Evolutionary conservation across 1,284 basidiomycete species (phyloP), one percentile per base, ranked within the genome.

Genomic region (Schizophyllum amplum): DNA sequence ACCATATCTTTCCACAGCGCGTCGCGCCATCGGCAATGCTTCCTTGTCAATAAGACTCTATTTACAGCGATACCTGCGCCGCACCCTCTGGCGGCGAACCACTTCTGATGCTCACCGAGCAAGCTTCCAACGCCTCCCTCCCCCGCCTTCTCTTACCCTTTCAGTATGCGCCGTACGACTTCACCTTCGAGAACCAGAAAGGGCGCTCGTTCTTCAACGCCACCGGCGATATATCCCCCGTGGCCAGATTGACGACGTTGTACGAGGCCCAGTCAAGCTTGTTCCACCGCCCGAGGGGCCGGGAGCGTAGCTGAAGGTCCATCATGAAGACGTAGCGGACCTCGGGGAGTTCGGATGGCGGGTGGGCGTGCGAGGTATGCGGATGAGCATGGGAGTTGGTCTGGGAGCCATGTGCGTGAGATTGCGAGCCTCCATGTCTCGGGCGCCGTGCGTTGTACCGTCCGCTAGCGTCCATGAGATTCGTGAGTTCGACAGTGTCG

Each of bases 101-200:
- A 9, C 4, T 42, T 17, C 17, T 13, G 33, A 42, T 42, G 3
- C 33, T 17, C 3, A 3, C 7, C 33, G 33, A 13, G n/a, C n/a
- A n/a, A 42, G 11, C 33, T 9, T 13, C 33, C 11, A 9, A 9
- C 17, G 2, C 3, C 7, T 13, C 33, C 2, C 33, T 9, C 17
- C 7, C 27, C 13, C 13, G 27, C 27, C 27, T 33, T 5, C 27
- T 13, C 3, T 17, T 17, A 42, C 33, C 11, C 33, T 17, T 42
- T n/a, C 33, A 42, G 33, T 17, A 13, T 17, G 33, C 33, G 7
- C n/a, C n/a, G n/a, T 74, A 79, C 21, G 86, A 88, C 62, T 76
- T 75, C 55, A 92, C 89, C 72, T 91, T 93, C 48, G 92, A 95
- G 71, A 97, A 97, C 84, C 90, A 94, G 69, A 93, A 97, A 23